Conservation (phyloP, 805 yeast genomes). For the Kazachstania viticola region DNA sequence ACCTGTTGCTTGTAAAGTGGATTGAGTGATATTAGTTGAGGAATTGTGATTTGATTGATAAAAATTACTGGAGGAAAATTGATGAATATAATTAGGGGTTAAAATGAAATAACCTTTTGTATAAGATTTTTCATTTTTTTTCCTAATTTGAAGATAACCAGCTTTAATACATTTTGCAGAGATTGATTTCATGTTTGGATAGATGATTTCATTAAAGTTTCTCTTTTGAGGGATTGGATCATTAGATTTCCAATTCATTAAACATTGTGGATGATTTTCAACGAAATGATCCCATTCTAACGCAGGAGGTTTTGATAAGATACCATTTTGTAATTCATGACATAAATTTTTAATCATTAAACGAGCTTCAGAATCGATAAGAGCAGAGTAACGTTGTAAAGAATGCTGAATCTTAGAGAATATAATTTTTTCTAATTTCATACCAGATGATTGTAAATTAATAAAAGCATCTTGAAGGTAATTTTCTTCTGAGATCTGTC, state of each 20-base stretch:
- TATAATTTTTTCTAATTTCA: conserved; percentile 52
- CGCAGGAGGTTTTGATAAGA: conserved; percentile 42
- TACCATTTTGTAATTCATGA: conserved; percentile 33
- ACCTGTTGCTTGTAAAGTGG: not conserved
- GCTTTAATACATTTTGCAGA: conserved; percentile 44
- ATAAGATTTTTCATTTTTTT: conserved; percentile 52
- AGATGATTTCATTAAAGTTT: conserved; percentile 39
- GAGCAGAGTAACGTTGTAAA: conserved; percentile 37
- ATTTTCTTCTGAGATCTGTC: conserved; percentile 50
- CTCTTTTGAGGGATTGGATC: conserved; percentile 33
- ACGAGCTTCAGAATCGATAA: conserved; percentile 43
- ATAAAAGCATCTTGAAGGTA: conserved; percentile 54
- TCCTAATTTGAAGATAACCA: conserved; percentile 43
- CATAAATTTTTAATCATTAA: conserved; percentile 42
- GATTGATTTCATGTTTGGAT: conserved; percentile 42
- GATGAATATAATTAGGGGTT: conserved; percentile 57
- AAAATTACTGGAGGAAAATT: conserved; percentile 37
- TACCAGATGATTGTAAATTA: conserved; percentile 54
- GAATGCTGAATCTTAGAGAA: conserved; percentile 51
- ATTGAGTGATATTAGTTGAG: conserved; percentile 1
- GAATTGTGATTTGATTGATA: conserved; percentile 4
- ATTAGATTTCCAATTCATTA: conserved; percentile 29
- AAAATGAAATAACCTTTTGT: conserved; percentile 57
- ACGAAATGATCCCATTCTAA: conserved; percentile 65
- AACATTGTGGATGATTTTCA: conserved; percentile 31